phyloP scores from a whole-genome alignment of 257 asterid genomes.

The Oldenlandia corymbosa region DNA sequence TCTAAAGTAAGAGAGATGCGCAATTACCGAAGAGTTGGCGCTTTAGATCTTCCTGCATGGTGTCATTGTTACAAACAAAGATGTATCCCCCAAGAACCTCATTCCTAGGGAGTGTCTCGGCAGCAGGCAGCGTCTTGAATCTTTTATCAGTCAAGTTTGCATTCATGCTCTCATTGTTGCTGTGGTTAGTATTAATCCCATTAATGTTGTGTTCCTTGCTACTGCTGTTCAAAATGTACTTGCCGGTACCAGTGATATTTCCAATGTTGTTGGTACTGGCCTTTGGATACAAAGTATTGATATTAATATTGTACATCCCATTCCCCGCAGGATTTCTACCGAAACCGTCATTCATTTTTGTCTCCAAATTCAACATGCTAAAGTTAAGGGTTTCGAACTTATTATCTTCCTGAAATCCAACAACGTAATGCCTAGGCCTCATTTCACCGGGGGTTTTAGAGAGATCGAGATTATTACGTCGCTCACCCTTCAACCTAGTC shows the following conservation, averaged over 20 bases:
- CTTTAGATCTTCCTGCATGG: slow-evolving; percentile 95
- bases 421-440: slow-evolving; percentile 54
- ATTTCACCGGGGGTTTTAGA: slow-evolving; percentile 57
- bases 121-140: slow-evolving; percentile 92
- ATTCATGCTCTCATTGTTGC: slow-evolving; percentile 31
- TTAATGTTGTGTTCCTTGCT: slow-evolving; percentile 43
- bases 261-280: slow-evolving; percentile 38
- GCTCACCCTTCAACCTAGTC: slow-evolving; percentile 64
- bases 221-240: slow-evolving; percentile 35
- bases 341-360: slow-evolving; percentile 50
- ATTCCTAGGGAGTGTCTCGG: slow-evolving; percentile 88
- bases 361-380: slow-evolving; percentile 67
- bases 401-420: slow-evolving; percentile 65
- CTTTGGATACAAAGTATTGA: slow-evolving; percentile 60
- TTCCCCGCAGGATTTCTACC: slow-evolving; percentile 38
- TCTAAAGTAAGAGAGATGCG: slow-evolving; percentile 8
- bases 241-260: slow-evolving; percentile 49
- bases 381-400: slow-evolving; percentile 69
- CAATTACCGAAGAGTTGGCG: slow-evolving; percentile 79
- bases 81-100: slow-evolving; percentile 95
- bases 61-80: slow-evolving; percentile 95
- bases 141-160: slow-evolving; percentile 65
- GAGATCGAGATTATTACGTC: slow-evolving; percentile 76
- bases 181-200: slow-evolving; percentile 18
- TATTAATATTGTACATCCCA: slow-evolving; percentile 47